Evolutionary conservation across 2,329 filamentous ascomycete genomes (phyloP).

Genomic region (Colletotrichum sp.): DNA sequence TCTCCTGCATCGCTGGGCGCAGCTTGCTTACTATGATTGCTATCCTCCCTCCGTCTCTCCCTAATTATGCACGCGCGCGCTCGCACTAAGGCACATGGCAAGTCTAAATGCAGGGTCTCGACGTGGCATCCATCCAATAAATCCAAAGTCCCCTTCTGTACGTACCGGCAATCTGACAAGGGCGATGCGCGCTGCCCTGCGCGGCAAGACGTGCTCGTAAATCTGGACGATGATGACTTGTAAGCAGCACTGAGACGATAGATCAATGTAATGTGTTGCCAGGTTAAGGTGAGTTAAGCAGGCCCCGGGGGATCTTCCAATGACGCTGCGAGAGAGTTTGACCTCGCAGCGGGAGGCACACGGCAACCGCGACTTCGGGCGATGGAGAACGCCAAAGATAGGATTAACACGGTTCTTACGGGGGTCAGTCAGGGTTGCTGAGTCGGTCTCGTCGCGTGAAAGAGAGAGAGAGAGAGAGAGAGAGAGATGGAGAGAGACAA

Average conservation of each 20-base stretch:
- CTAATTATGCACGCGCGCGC: background rate
- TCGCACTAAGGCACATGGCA: background rate
- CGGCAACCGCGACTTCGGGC: background rate
- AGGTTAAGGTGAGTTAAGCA: background rate
- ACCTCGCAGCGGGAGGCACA: slow-evolving; percentile 12
- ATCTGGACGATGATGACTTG: background rate
- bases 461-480: background rate
- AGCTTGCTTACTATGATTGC: background rate
- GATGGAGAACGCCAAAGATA: background rate
- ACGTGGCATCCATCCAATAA: slow-evolving; percentile 1
- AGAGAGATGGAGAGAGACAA: background rate
- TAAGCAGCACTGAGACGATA: background rate
- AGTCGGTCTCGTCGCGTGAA: background rate
- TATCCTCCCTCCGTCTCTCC: background rate
- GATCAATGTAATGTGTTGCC: background rate
- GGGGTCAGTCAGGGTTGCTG: background rate
- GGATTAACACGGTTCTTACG: background rate
- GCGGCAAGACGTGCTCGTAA: background rate
- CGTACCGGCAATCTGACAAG: background rate
- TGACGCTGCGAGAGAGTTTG: slow-evolving; percentile 6
- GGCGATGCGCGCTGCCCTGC: background rate
- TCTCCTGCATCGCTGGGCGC: background rate
- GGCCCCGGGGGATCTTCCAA: slow-evolving; percentile 3
- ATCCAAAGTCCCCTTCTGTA: background rate
- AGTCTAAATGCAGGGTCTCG: background rate